Evolutionary conservation across 2,329 filamentous ascomycete species (phyloP), one percentile per base, ranked within the genome.

Genomic region (Lachnellula occidentalis): DNA sequence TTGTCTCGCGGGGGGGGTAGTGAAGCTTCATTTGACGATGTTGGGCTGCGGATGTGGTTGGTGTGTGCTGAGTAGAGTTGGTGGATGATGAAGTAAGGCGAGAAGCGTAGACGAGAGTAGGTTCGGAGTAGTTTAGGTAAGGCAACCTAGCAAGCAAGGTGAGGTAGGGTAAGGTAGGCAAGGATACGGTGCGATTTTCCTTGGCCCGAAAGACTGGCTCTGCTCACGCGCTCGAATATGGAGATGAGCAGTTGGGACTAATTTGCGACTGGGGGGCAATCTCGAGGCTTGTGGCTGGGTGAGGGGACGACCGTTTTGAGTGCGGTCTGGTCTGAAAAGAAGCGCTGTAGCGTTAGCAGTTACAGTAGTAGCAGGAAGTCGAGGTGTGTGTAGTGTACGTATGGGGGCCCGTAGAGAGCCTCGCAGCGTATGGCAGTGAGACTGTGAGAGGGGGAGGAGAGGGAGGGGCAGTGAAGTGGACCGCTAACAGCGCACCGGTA

Each of bases 201-300:
- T 65, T 64, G 65, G 62, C 66, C 63, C 61, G 59, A 66, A 66
- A 65, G 61, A 65, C 62, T 67, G 63, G 63, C 61, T 65, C 57
- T 64, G 65, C 64, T 68, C 66, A 68, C 66, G 66, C 66, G 64
- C 66, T 62, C 64, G 64, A 64, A 56, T 62, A 58, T 64, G 57
- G 59, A 64, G 65, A 64, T 57, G 62, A 65, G 60, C 57, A 62
- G 61, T 60, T 60, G 56, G 61, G 57, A 62, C 62, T 64, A 65
- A 62, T 53, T 50, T 48, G 55, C 24, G 59, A 52, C 59, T 47
- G 56, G 56, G 56, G 53, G 57, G 54, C 50, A 45, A 41, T 37
- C 60, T 57, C 41, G 54, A 47, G 45, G 54, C 34, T 51, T 58
- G 54, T 61, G 59, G 61, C 60, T 62, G 62, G 62, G 27, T 53